Conservation (phyloP, 2,329 filamentous ascomycete genomes). For the Lachnellula cervina region DNA sequence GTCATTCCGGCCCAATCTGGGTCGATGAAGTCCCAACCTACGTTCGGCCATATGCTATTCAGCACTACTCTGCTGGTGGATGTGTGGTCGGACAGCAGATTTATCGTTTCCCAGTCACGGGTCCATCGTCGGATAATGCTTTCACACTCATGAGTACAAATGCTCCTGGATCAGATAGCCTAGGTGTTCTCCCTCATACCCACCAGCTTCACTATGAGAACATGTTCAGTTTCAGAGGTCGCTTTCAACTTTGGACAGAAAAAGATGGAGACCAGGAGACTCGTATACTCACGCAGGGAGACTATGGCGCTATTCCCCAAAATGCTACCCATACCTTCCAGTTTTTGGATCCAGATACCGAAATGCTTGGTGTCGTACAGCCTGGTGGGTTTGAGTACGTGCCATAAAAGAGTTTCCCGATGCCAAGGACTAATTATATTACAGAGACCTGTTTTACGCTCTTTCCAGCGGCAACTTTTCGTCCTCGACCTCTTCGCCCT, state of each 20-base stretch:
- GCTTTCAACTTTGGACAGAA: conserved; percentile 41
- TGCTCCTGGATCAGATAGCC: conserved; percentile 32
- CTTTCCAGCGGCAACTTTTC: conserved; percentile 34
- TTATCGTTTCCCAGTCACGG: conserved; percentile 41
- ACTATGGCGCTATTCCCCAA: conserved; percentile 41
- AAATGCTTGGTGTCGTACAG: conserved; percentile 41
- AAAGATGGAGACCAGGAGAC: conserved; percentile 30
- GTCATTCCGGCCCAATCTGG: conserved; percentile 31
- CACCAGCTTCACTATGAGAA: conserved; percentile 42
- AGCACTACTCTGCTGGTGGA: conserved; percentile 20
- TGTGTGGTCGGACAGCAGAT: conserved; percentile 32
- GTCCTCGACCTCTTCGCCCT: conserved; percentile 34
- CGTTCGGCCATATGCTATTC: conserved; percentile 24
- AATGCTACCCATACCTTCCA: conserved; percentile 46
- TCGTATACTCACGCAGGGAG: conserved; percentile 39
- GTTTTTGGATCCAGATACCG: conserved; percentile 42
- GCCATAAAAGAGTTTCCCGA: conserved; percentile 10
- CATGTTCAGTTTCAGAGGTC: conserved; percentile 42
- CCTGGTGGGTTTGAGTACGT: conserved; percentile 44
- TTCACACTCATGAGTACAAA: conserved; percentile 43
- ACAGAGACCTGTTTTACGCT: conserved; percentile 37
- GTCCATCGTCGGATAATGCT: conserved; percentile 39
- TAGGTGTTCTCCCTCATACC: conserved; percentile 41
- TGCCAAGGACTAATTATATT: background rate
- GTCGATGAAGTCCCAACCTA: conserved; percentile 18